These are phyloP conservation scores for Euclidium syriacum DNA, from an alignment of 345 rosid species.

Conservation along the genomic window DNA sequence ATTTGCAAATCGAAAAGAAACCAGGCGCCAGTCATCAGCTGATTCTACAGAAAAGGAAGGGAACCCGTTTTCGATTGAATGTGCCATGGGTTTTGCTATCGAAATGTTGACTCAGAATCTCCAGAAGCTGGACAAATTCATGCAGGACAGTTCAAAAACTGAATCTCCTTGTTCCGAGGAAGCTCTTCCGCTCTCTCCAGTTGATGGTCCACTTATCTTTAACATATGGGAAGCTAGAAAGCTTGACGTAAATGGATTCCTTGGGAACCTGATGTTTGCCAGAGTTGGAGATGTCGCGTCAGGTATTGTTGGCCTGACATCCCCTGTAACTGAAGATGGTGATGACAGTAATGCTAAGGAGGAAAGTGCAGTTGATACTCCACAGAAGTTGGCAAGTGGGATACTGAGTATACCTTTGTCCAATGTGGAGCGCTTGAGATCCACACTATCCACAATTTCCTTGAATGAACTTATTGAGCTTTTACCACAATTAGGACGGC, in stretches of 20 bases:
- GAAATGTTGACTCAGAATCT: slow-evolving; percentile 59
- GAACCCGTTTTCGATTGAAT: slow-evolving; percentile 43
- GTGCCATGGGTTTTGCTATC: slow-evolving; percentile 45
- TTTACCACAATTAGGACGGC: slow-evolving; percentile 66
- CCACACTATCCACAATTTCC: slow-evolving; percentile 75
- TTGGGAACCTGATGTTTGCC: slow-evolving; percentile 82
- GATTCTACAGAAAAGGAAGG: slow-evolving; percentile 29
- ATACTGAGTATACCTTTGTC: slow-evolving; percentile 80
- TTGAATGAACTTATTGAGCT: slow-evolving; percentile 85
- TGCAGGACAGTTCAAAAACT: slow-evolving; percentile 36
- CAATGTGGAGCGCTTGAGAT: slow-evolving; percentile 83
- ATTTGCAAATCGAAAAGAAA: slow-evolving; percentile 30
- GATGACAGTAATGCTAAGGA: slow-evolving; percentile 49
- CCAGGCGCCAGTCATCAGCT: slow-evolving; percentile 11
- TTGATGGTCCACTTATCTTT: slow-evolving; percentile 45
- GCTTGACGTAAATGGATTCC: slow-evolving; percentile 65
- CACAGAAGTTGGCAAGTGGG: slow-evolving; percentile 72
- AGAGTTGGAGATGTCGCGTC: slow-evolving; percentile 88
- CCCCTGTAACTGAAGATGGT: slow-evolving; percentile 53
- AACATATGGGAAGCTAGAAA: slow-evolving; percentile 80
- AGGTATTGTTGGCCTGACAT: slow-evolving; percentile 63
- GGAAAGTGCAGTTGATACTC: slow-evolving; percentile 49
- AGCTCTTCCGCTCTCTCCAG: slow-evolving; percentile 24
- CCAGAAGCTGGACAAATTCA: slow-evolving; percentile 54
- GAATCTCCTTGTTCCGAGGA: slow-evolving; percentile 27